Evolutionary conservation across 208 protist genomes (phyloP), one percentile per base, ranked within the genome.

Genomic region (Trichomonas gallinae): DNA sequence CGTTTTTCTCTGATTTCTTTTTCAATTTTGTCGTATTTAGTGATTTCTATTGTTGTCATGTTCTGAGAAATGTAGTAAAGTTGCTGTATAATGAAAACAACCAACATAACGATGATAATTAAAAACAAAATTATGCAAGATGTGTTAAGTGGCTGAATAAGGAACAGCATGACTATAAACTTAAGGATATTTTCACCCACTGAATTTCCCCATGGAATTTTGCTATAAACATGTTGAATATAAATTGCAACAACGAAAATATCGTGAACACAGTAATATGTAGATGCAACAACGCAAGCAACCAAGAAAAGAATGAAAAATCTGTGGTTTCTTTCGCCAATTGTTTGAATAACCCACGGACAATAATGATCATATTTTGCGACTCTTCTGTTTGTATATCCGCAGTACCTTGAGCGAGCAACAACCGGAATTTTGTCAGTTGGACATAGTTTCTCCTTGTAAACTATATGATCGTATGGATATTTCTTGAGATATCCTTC

Each of bases 321-420:
- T 38, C 40, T 17, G 46, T 93, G 87, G 13, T 23, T 93, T 51
- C 87, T 48, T 51, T 93, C 87, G 38, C 87, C 87, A 93, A 93
- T 51, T 93, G 87, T 8, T 34, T 8, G 17, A 17, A 93, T 17
- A 93, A 93, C 26, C 87, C 87, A 93, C 10, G 40, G 87, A 93
- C 87, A 93, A 51, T 93, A 93, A 93, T 93, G 87, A 51, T 93
- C 87, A 51, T 93, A 93, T 44, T 42, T 93, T 15, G n/a, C 36
- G 21, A 46, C 13, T 89, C n/a, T 89, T 48, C 13, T n/a, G 0
- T 8, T 21, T 48, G 83, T 34, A 31, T n/a, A 89, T 9, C 23
- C 13, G 40, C 83, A 89, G 31, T 48, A 89, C 17, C 83, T n/a
- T 0, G 83, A 89, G 0, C 83, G 4, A 31, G 83, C 40, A 89